Evolutionary conservation across 306 rosid species (phyloP), one percentile per base, ranked within the genome.

Genomic region (Elaeagnus macrophylla): DNA sequence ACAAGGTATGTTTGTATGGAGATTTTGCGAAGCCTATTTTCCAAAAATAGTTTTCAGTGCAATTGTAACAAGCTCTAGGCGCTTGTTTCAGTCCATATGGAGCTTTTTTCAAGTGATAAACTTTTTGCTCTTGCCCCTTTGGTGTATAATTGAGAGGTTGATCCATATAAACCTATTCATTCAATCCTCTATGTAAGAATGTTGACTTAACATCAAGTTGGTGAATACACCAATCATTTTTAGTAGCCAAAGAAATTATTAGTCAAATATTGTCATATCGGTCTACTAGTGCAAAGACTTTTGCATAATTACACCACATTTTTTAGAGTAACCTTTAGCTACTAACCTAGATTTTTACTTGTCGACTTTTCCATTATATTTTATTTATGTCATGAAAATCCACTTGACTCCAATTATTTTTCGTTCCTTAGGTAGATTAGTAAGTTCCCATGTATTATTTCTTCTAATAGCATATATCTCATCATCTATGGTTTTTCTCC

Each of bases 81-180:
- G 57, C 43, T 56, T 57, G 64, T 19, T 66, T 57, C 0, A 47
- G 15, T 3, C 57, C 54, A 43, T 58, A 58, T 6, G 57, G 32
- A 20, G 3, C 32, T 4, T 20, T 20, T 4, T 20, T 0, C 32
- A 20, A 20, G 3, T 20, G 32, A n/a, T 39, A 56, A 12, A 65
- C 51, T 20, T 55, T 41, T 2, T 12, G 12, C 3, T 48, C 43
- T 18, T 6, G 32, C 9, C 51, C 35, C 5, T 64, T 64, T 1
- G 20, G 6, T 7, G 15, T 47, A 37, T 14, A 60, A 10, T 55
- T 47, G 0, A 1, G 8, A 0, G 56, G 56, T 16, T 60, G 56
- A 2, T 48, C 65, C 54, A 60, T 12, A 38, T 9, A 49, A 5
- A 60, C 46, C 38, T 14, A 35, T 6, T 12, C 18, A 49, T 16